Conservation (phyloP, 257 asterid species). For the Gynochthodes officinalis region DNA sequence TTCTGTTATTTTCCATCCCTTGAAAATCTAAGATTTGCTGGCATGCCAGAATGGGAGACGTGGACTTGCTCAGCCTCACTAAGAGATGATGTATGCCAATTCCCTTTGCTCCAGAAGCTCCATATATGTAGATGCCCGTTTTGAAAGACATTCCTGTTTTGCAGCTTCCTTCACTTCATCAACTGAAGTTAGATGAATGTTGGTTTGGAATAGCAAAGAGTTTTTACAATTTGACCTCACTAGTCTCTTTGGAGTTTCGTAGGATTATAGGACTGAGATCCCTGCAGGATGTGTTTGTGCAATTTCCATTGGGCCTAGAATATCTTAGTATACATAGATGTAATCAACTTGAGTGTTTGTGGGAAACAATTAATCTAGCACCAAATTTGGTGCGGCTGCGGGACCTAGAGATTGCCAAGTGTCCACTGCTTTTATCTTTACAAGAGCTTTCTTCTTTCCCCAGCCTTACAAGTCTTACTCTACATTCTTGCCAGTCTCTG, state of each 20-base stretch:
- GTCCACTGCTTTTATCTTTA: no score
- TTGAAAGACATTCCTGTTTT: constrained; percentile 5
- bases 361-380: no score
- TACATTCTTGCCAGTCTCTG: no score
- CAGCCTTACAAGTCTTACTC: background rate
- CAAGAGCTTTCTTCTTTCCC: background rate
- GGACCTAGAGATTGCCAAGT: no score
- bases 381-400: no score
- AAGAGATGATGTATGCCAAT: background rate
- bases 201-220: background rate
- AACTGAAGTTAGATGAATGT: constrained; percentile 12
- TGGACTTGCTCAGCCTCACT: constrained; percentile 8
- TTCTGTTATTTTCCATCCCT: constrained; percentile 26
- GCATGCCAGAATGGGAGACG: constrained; percentile 28
- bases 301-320: constrained; percentile 17
- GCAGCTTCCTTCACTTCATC: constrained; percentile 7
- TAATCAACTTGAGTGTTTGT: no score
- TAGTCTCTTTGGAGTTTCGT: constrained; percentile 2
- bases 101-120: constrained; percentile 17
- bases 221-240: constrained; percentile 9
- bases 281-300: constrained; percentile 8
- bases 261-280: constrained; percentile 5
- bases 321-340: background rate
- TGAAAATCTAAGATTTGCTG: constrained; percentile 21
- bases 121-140: constrained; percentile 14